A percentile compares a stretch with the other conserved stretches of the same genome.
phyloP scores from a whole-genome alignment of 2,329 filamentous ascomycete genomes.

The Venturia pyrina region DNA sequence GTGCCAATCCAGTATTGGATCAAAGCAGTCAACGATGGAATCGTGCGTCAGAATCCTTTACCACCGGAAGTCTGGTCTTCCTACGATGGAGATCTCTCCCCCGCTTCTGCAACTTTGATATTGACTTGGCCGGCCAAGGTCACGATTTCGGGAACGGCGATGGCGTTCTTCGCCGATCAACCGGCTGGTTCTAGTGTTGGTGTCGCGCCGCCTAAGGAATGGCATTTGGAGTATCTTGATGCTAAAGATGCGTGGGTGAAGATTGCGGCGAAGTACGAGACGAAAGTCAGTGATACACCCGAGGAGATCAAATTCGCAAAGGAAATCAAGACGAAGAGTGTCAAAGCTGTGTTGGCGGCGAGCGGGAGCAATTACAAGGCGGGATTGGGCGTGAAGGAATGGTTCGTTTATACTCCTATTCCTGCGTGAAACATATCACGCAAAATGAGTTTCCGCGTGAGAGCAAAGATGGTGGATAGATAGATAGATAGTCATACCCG shows the following conservation, averaged over 20 bases:
- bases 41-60: constrained; percentile 23
- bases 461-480: too few relatives aligned
- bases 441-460: too few relatives aligned
- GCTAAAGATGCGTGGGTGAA: constrained; percentile 14
- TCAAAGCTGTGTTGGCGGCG: constrained; percentile 13
- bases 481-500: neutral
- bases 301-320: constrained; percentile 20
- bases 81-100: constrained; percentile 24
- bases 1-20: constrained; percentile 32
- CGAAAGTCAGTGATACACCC: constrained; percentile 20
- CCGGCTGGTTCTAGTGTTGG: constrained; percentile 14
- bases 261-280: constrained; percentile 19
- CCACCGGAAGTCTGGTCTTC: constrained; percentile 31
- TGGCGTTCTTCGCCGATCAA: constrained; percentile 16
- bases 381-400: constrained; percentile 15
- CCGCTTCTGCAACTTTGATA: constrained; percentile 22
- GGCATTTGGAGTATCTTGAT: constrained; percentile 15
- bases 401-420: constrained; percentile 14
- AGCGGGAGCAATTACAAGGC: constrained; percentile 13
- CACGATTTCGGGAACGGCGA: constrained; percentile 17
- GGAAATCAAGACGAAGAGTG: constrained; percentile 9
- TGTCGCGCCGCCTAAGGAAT: constrained; percentile 15
- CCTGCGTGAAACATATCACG: neutral
- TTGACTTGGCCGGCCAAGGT: constrained; percentile 24
- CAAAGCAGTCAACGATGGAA: constrained; percentile 25